Percentiles rank a stretch among this genome's conserved stretches.
These are phyloP conservation scores for Puccinellia tenuiflora DNA, from an alignment of 176 grass and related monocot species.

Conservation along the genomic window DNA sequence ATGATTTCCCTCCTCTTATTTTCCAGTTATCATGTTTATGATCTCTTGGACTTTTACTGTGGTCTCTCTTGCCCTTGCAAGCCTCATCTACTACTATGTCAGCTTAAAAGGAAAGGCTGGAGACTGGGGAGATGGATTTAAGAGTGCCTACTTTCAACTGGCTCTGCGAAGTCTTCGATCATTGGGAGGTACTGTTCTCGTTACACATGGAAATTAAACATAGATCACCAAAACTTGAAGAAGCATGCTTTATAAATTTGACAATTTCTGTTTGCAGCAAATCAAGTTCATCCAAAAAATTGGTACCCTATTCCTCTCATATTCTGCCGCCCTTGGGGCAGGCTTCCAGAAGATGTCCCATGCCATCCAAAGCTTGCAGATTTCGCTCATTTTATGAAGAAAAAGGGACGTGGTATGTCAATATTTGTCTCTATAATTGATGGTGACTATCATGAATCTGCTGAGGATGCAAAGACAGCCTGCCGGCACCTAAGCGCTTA, in stretches of 20 bases:
- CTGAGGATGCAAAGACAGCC: slow-evolving; percentile 58
- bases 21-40: slow-evolving; percentile 94
- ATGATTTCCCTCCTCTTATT: background rate
- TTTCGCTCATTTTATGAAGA: slow-evolving; percentile 93
- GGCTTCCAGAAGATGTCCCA: slow-evolving; percentile 80
- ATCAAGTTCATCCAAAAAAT: slow-evolving; percentile 93
- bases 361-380: slow-evolving; percentile 97
- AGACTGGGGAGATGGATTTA: slow-evolving; percentile 97
- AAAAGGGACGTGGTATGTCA: slow-evolving; percentile 79
- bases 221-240: background rate
- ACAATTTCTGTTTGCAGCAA: slow-evolving; percentile 47
- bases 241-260: background rate
- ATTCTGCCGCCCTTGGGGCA: slow-evolving; percentile 96
- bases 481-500: slow-evolving; percentile 63
- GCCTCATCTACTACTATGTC: slow-evolving; percentile 97
- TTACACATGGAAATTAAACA: slow-evolving; percentile 5
- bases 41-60: slow-evolving; percentile 95
- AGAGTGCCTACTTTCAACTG: slow-evolving; percentile 94
- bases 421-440: slow-evolving; percentile 81
- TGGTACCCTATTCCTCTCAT: slow-evolving; percentile 99
- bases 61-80: slow-evolving; percentile 85
- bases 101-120: slow-evolving; percentile 96
- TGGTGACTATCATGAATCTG: slow-evolving; percentile 63
- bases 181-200: slow-evolving; percentile 67
- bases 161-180: slow-evolving; percentile 83